A percentile compares a stretch with the other conserved stretches of the same genome.
phyloP scores from a whole-genome alignment of 768 basidiomycete species.

The Cubamyces sp. region DNA sequence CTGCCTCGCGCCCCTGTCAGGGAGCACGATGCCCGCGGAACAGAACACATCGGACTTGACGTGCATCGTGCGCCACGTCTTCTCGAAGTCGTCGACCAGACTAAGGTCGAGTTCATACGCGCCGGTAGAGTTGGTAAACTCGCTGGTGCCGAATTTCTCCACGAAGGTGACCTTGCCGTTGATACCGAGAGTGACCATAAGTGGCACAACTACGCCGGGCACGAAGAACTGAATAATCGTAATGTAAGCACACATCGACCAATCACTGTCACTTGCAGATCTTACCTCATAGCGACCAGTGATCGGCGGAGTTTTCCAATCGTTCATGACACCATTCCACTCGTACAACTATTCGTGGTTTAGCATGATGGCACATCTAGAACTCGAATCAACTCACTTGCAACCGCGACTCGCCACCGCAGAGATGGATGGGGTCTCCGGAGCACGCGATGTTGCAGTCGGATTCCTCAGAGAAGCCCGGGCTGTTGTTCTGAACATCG shows the following conservation, averaged over 20 bases:
- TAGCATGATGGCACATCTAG: no score
- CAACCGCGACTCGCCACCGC: slow-evolving; percentile 61
- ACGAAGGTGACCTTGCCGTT: slow-evolving; percentile 84
- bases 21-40: slow-evolving; percentile 71
- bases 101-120: slow-evolving; percentile 78
- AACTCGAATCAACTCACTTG: slow-evolving; percentile 47
- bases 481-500: slow-evolving; percentile 49
- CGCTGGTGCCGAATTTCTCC: slow-evolving; percentile 72
- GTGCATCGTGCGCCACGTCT: slow-evolving; percentile 78
- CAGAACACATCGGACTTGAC: slow-evolving; percentile 82
- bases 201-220: slow-evolving; percentile 67
- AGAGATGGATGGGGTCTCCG: slow-evolving; percentile 70
- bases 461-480: slow-evolving; percentile 37
- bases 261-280: not conserved
- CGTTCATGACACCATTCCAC: slow-evolving; percentile 45
- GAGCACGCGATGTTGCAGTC: slow-evolving; percentile 60
- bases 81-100: slow-evolving; percentile 45
- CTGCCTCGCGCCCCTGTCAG: slow-evolving; percentile 70
- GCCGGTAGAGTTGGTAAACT: slow-evolving; percentile 67
- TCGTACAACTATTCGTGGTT: slow-evolving; percentile 32
- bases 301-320: slow-evolving; percentile 67
- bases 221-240: slow-evolving; percentile 44
- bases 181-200: slow-evolving; percentile 75
- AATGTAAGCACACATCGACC: not conserved
- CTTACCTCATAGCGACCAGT: slow-evolving; percentile 74